These are phyloP conservation scores for Picea mariana DNA, from an alignment of 83 land plant genomes.

Conservation along the genomic window DNA sequence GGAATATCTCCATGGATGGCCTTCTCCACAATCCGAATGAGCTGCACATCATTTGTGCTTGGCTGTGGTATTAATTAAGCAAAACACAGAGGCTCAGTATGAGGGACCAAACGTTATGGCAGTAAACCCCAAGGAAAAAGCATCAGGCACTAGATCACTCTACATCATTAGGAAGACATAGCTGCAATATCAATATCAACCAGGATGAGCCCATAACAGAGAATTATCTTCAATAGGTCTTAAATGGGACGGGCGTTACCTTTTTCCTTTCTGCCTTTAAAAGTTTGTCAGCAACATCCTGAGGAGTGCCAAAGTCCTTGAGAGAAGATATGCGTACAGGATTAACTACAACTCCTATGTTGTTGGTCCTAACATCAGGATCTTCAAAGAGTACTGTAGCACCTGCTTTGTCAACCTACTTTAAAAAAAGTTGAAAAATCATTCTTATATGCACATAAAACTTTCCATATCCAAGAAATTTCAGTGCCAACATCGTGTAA, in stretches of 20 bases:
- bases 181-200: constrained; percentile 4
- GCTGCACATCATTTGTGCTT: constrained; percentile 72
- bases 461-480: neutral
- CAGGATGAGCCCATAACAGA: neutral
- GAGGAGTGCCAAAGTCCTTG: constrained; percentile 73
- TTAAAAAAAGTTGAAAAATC: constrained; percentile 3
- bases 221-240: neutral
- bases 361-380: constrained; percentile 57
- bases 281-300: constrained; percentile 86
- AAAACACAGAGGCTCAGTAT: neutral
- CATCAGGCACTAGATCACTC: too few relatives aligned
- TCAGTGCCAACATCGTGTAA: neutral
- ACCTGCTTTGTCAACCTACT: constrained; percentile 91
- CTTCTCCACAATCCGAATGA: constrained; percentile 62
- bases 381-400: constrained; percentile 92
- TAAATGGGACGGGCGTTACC: constrained; percentile 30
- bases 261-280: constrained; percentile 86
- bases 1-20: constrained; percentile 49
- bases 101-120: neutral
- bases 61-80: constrained; percentile 42
- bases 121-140: neutral
- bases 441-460: neutral
- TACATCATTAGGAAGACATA: neutral
- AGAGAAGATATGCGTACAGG: constrained; percentile 80
- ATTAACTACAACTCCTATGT: constrained; percentile 86